Percentiles rank a stretch among this genome's conserved stretches.
Evolutionary conservation across 139 green algal genomes (phyloP).

Genomic region (Zygnema cylindricum): DNA sequence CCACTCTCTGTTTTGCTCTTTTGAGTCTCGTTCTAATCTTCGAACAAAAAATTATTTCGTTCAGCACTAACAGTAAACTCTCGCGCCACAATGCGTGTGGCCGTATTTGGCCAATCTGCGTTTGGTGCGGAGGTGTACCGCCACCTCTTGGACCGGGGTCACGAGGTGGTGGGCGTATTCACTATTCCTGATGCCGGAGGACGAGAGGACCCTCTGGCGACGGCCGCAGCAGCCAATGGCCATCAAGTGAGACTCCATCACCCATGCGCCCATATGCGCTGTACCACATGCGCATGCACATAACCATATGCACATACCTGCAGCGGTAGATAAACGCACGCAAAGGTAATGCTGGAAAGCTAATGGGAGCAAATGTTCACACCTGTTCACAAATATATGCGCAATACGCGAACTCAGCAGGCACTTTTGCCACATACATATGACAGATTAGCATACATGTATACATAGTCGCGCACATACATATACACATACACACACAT

Average conservation of each 20-base stretch:
- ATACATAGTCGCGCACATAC: too few species aligned
- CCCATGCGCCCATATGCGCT: too few species aligned
- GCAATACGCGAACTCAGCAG: too few species aligned
- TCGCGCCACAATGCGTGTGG: slow-evolving; percentile 3
- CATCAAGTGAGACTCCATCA: not conserved
- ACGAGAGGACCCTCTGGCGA: slow-evolving; percentile 25
- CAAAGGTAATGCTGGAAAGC: not conserved
- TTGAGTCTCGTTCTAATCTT: too few species aligned
- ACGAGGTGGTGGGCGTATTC: slow-evolving; percentile 32
- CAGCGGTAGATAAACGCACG: not conserved
- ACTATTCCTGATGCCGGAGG: slow-evolving; percentile 8
- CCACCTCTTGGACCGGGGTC: not conserved
- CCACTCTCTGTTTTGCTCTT: too few species aligned
- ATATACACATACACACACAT: too few species aligned
- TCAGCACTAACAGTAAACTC: too few species aligned
- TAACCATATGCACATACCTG: not conserved
- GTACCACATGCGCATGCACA: too few species aligned
- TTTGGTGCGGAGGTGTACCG: slow-evolving; percentile 22
- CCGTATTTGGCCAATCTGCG: slow-evolving; percentile 20
- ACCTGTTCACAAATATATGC: not conserved
- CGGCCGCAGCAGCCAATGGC: slow-evolving; percentile 1
- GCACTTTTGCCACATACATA: too few species aligned
- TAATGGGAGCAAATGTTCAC: not conserved
- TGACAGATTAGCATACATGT: too few species aligned
- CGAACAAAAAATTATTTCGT: too few species aligned